Base-by-base conservation (phyloP, 2,329 filamentous ascomycete genomes). In the Mariannaea sp. region DNA sequence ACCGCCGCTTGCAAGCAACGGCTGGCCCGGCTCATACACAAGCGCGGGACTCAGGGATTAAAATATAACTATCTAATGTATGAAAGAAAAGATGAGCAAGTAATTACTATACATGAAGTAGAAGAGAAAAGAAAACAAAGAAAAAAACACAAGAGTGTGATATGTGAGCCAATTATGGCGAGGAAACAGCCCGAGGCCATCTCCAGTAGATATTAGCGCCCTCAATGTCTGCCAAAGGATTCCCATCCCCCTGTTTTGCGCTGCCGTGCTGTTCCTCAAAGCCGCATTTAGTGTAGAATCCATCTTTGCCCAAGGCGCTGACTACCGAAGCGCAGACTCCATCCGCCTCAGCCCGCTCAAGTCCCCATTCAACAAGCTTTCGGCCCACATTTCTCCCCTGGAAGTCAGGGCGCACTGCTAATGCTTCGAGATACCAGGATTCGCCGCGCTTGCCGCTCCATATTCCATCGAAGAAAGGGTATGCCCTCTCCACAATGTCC, bases 301-400 rank as follows among this genome's bases (percentile, higher is more conserved):
- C 61, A 16, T 76, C 73, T 16, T 70, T 76, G 2, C 68, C 71
- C 4, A 69, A 59, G 4, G 72, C 70, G 35, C 69, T 67, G 13
- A 75, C 64, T 0, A 78, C 72, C 16, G 70, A 74, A 19, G 75
- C 69, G 51, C 67, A 66, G n/a, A 77, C 56, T 0, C 64, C 65
- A 9, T 77, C 74, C 10, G 62, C 48, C 38, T 68, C 57, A 1
- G 74, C 72, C 29, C 65, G 59, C 1, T 72, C 61, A 1, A 78
- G 56, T 0, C 77, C 77, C 74, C 74, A 77, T 19, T 63, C 49
- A 9, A 77, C 74, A 7, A 80, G 67, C 19, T 58, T 58, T 5
- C 64, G 66, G 1, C 75, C 77, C 9, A 73, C 49, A 2, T 69
- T 71, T 32, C 59, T 59, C 4, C 71, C 67, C 39, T 77, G 74